Percentiles rank a stretch among this genome's conserved stretches.
These are phyloP conservation scores for Vitis amurensis DNA, from an alignment of 164 flowering plant genomes.

Conservation along the genomic window DNA sequence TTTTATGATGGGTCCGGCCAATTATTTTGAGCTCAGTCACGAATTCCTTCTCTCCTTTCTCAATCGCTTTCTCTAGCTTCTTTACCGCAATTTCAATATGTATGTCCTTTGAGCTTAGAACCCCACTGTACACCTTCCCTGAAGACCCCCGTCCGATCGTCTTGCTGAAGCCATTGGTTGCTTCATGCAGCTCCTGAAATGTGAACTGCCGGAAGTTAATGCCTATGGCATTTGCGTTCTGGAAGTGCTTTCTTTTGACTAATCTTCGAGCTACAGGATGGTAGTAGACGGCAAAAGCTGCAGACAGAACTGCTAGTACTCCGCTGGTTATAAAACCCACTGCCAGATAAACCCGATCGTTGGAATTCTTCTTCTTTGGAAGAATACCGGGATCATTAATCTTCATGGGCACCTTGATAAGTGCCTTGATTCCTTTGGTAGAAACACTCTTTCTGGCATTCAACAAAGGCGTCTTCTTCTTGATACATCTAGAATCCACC, in stretches of 20 bases:
- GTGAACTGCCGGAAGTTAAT: conserved; percentile 17
- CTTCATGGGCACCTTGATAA: conserved; percentile 21
- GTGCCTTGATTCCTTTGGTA: conserved; percentile 11
- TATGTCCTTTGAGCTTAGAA: conserved; percentile 5
- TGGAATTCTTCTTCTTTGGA: not conserved
- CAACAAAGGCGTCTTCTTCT: conserved; percentile 23
- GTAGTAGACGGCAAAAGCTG: conserved; percentile 7
- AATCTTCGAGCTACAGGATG: conserved; percentile 8
- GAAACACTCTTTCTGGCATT: conserved; percentile 15
- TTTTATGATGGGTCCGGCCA: conserved; percentile 21
- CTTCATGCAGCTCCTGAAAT: conserved; percentile 15
- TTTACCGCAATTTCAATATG: conserved; percentile 21
- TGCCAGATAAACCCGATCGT: not conserved
- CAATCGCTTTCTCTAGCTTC: conserved; percentile 8
- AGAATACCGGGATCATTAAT: not conserved
- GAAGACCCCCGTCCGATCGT: conserved; percentile 13
- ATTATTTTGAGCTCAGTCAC: conserved; percentile 20
- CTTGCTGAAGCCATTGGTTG: conserved; percentile 16
- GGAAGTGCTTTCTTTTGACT: not conserved
- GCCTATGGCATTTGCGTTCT: conserved; percentile 5
- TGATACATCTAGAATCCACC: conserved; percentile 11
- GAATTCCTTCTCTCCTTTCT: conserved; percentile 15
- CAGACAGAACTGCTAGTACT: not conserved
- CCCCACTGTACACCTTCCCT: conserved; percentile 19
- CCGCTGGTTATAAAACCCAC: conserved; percentile 6